Conservation (phyloP, 768 basidiomycete species). For the Gloeopeniophorella convolvens region DNA sequence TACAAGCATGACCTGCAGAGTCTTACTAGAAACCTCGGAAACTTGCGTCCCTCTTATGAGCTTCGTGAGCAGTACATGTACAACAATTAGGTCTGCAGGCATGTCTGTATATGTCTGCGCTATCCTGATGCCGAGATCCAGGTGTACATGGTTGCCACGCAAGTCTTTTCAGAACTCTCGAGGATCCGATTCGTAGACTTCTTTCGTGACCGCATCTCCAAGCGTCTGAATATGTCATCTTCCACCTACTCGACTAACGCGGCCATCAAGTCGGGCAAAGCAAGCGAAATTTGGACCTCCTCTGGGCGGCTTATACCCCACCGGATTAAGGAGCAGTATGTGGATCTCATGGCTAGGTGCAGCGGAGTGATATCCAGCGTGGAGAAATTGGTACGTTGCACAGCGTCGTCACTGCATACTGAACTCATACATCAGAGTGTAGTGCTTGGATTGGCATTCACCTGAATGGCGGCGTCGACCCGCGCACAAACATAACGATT, state of each 20-base stretch:
- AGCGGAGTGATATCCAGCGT: slow-evolving; percentile 39
- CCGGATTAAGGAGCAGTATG: slow-evolving; percentile 25
- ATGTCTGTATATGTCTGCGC: slow-evolving; percentile 9
- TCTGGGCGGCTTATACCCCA: slow-evolving; percentile 29
- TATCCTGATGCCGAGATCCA: no score
- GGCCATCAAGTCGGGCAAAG: slow-evolving; percentile 28
- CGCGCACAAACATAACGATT: slow-evolving; percentile 26
- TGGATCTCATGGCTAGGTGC: slow-evolving; percentile 29
- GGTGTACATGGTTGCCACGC: slow-evolving; percentile 33
- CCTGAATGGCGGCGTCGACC: slow-evolving; percentile 28
- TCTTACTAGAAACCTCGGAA: slow-evolving; percentile 23
- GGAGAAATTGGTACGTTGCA: slow-evolving; percentile 34
- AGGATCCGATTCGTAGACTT: slow-evolving; percentile 32
- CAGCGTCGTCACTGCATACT: background rate
- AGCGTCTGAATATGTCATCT: slow-evolving; percentile 35
- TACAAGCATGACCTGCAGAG: background rate
- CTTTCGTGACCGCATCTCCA: slow-evolving; percentile 35
- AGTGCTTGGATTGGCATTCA: slow-evolving; percentile 35
- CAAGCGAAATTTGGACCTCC: slow-evolving; percentile 30
- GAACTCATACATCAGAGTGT: slow-evolving; percentile 24
- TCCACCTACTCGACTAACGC: slow-evolving; percentile 32
- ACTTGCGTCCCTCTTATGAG: slow-evolving; percentile 31
- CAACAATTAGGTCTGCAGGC: slow-evolving; percentile 28
- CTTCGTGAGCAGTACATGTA: slow-evolving; percentile 34
- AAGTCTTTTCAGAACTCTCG: slow-evolving; percentile 31